Evolutionary conservation across 192 early-diverging fungal species (phyloP), one percentile per base, ranked within the genome.

Genomic region (Coemansia sp.): DNA sequence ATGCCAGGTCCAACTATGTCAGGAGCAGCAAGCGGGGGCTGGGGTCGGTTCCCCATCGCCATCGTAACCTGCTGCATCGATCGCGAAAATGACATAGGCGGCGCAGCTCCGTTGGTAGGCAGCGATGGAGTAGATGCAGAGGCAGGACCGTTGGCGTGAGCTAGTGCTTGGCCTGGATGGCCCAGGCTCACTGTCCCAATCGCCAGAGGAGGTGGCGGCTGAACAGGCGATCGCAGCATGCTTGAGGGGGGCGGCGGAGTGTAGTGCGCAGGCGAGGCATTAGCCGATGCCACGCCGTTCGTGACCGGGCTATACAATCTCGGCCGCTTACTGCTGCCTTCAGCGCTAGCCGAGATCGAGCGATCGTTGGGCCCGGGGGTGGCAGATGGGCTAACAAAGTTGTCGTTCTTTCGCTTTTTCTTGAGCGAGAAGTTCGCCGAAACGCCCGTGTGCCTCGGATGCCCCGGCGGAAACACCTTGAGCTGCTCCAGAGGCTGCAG

Each of bases 401-500:
- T 33, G 28, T 77, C 74, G 6, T 20, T 25, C 71, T 77, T 82
- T 66, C 79, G 73, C 61, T 67, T 64, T 61, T 82, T 82, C 53
- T 76, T 77, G 18, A 82, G 63, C 21, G 75, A 76, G 68, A 80
- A 80, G 64, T 80, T 75, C 31, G 75, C 79, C 20, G 61, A 57
- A 23, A 82, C 28, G 7, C 79, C 79, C n/a, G 75, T 76, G 53
- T 82, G 79, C 33, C 65, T 76, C 11, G 73, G 67, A 13, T 82
- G 79, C 4, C 79, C 79, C 0, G 79, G 79, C 42, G 79, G 79
- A 58, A 58, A 82, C 16, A 82, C 79, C 21, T 63, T 64, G 33
- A 73, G 64, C 71, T 82, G 79, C 59, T 82, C 79, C 6, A 82
- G 70, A 12, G 79, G 74, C 65, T 73, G 79, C 48, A 82, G 41